Base-by-base conservation (phyloP, 805 yeast species). In the Metschnikowia amazonensis region DNA sequence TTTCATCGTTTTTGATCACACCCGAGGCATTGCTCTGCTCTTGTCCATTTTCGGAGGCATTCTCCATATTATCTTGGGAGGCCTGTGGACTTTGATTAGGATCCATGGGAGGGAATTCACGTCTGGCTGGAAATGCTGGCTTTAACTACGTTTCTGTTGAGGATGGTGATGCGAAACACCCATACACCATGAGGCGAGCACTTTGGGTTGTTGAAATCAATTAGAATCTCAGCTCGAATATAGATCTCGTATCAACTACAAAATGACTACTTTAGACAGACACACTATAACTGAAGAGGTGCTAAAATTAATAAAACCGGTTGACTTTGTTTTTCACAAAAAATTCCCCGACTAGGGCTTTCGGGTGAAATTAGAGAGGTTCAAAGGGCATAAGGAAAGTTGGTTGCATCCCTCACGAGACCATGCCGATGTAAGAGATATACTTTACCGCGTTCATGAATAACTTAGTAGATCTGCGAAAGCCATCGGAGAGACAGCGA, bases 41-140 rank as follows among this genome's bases (percentile, higher is more conserved):
- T 3, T 40, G 11, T 6, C 23, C 24, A 5, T 21, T 30, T 21
- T 28, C 25, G 25, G 27, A 20, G 13, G 21, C 25, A 29, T 9
- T 7, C 20, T n/a, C 41, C 18, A 11, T 6, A 5, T 11, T 7
- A 9, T 37, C 33, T 38, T 27, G 23, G 14, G 29, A 28, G 13
- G 41, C 30, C 11, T 16, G 33, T 16, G 25, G 36, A 16, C 33
- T 29, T 18, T 38, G 42, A 21, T 38, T 14, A 14, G 36, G 23
- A 31, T 39, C 35, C 42, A 39, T 39, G 24, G 16, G 29, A 25
- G 27, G 23, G 14, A 14, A 16, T 31, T 16, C 42, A 39, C 35
- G 30, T 25, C 14, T 21, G 9, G 42, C 29, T 21, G 18, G 17
- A 11, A 16, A 20, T 39, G 36, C 35, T 39, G 36, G 42, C 42